Base-by-base conservation (phyloP, 2,329 filamentous ascomycete genomes). In the Sordariomycetes sp. region DNA sequence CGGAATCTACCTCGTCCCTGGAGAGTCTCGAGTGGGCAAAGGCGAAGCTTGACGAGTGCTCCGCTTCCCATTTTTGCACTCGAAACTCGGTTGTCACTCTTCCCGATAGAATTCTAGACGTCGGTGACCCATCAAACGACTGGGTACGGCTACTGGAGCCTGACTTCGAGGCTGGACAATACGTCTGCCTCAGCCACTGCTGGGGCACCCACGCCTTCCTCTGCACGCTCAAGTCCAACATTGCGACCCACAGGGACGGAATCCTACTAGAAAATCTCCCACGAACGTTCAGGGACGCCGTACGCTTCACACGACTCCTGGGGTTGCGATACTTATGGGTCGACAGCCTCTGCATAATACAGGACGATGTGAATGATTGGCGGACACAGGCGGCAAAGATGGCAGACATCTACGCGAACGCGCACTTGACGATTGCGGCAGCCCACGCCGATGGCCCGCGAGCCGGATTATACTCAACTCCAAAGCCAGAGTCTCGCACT, bases 261-360 rank as follows among this genome's bases (percentile, higher is more conserved):
- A 52, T 52, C 4, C 3, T 7, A 10, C 24, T 52, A 10, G 6
- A n/a, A 3, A 13, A 22, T 7, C 20, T 50, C 3, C 45, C 45
- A 20, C n/a, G 3, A 7, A 50, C 45, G 22, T 50, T 50, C 45
- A n/a, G 12, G 22, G 45, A 50, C 45, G n/a, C 45, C 3, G 24
- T 50, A 12, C 2, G 17, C 5, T 6, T 50, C 5, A 50, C 52
- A 12, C 32, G 52, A 22, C 12, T 10, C 20, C 45, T 58, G 12
- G 52, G 34, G 3, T 22, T 59, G 1, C 28, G 7, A 50, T 53
- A 54, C 48, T 50, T 66, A 13, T 66, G 65, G 65, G 61, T 66
- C 50, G 65, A 65, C 36, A 60, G 63, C 3, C 58, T 66, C 0
- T 65, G 64, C 57, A 66, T 66, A 25, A 62, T 65, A 35, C 62